These are phyloP conservation scores for Adenanthera pavonina DNA, from an alignment of 306 rosid species.

Conservation along the genomic window DNA sequence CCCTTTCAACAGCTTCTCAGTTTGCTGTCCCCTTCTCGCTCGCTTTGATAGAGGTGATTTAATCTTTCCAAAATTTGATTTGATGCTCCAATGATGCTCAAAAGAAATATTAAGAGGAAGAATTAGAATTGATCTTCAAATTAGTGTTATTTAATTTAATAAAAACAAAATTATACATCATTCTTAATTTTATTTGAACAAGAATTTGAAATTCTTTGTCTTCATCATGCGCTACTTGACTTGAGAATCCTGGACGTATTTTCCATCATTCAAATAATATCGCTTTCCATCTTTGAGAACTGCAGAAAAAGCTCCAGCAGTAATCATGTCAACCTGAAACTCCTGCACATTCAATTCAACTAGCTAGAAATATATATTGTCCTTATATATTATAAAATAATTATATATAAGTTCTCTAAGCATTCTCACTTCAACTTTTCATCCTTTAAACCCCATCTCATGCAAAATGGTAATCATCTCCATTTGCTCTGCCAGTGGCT, in stretches of 20 bases:
- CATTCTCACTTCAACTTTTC: constrained; percentile 41
- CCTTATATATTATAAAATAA: neutral
- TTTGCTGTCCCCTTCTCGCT: too few relatives aligned
- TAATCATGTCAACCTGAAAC: constrained; percentile 34
- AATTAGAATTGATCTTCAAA: too few relatives aligned
- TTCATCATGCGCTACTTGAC: constrained; percentile 36
- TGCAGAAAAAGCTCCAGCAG: constrained; percentile 9
- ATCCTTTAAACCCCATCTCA: constrained; percentile 5
- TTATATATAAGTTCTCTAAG: constrained; percentile 3
- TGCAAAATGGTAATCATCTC: constrained; percentile 34
- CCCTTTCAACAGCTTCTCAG: too few relatives aligned
- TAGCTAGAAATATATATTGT: neutral
- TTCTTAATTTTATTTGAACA: neutral
- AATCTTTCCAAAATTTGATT: too few relatives aligned
- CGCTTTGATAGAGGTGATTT: too few relatives aligned
- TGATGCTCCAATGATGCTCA: too few relatives aligned
- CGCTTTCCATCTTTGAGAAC: constrained; percentile 20
- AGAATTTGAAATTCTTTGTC: neutral
- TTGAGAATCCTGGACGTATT: neutral
- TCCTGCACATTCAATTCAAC: constrained; percentile 13
- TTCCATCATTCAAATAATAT: constrained; percentile 36
- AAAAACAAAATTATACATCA: too few relatives aligned
- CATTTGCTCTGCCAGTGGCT: constrained; percentile 28
- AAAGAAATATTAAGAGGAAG: too few relatives aligned
- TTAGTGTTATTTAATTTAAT: too few relatives aligned